These are phyloP conservation scores for Pezizomycotina sp. DNA, from an alignment of 2,329 filamentous ascomycete genomes.

Conservation along the genomic window DNA sequence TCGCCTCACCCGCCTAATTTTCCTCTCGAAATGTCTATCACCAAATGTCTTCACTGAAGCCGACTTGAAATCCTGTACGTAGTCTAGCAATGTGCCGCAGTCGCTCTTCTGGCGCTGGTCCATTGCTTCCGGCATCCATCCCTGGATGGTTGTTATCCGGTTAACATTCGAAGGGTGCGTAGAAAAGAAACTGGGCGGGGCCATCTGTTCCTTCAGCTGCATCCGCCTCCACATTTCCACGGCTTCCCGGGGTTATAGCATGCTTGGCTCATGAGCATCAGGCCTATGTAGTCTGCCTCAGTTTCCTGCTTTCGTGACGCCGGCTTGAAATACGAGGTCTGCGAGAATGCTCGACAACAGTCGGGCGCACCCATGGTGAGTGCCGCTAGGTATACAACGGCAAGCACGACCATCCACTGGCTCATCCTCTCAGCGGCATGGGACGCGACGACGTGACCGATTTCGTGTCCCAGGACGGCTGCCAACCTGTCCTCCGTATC, in stretches of 20 bases:
- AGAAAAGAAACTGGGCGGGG: no score
- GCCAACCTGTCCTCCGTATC: slow-evolving; percentile 52
- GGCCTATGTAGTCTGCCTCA: slow-evolving; percentile 64
- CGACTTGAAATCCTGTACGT: no score
- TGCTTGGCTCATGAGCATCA: slow-evolving; percentile 69
- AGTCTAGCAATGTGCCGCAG: no score
- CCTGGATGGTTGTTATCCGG: no score
- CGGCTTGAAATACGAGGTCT: slow-evolving; percentile 45
- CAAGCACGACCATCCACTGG: slow-evolving; percentile 28
- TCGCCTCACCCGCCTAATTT: no score
- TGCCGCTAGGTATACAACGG: slow-evolving; percentile 29
- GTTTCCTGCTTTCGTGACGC: slow-evolving; percentile 56
- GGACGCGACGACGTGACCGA: slow-evolving; percentile 59
- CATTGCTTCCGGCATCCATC: no score
- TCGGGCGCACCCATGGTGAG: slow-evolving; percentile 25
- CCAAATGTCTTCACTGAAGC: no score
- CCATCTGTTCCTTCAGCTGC: no score
- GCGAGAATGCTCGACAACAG: slow-evolving; percentile 27
- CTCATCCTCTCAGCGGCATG: slow-evolving; percentile 50
- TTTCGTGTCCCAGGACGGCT: slow-evolving; percentile 62
- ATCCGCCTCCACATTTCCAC: slow-evolving; percentile 50
- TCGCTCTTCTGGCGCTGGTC: no score
- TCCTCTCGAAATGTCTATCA: no score
- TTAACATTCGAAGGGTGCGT: no score
- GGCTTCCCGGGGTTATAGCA: slow-evolving; percentile 58